Evolutionary conservation across 2,329 filamentous ascomycete genomes (phyloP).

Genomic region (Davidsoniella neocaledoniae): DNA sequence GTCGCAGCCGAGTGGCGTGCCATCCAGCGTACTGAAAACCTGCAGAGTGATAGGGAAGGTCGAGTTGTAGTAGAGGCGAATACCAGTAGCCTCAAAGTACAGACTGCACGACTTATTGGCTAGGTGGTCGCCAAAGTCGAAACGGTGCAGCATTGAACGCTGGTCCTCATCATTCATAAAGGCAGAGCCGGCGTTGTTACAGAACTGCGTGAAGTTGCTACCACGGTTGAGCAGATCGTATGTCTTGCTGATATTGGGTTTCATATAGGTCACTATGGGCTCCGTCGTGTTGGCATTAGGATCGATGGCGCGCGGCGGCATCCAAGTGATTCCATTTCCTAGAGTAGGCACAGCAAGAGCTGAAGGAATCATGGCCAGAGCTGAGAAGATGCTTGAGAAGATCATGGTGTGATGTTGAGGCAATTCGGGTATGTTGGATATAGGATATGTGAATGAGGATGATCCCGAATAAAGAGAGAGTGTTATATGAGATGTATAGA

Average conservation of each 20-base stretch:
- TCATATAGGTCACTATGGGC: background rate
- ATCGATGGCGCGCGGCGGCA: conserved; percentile 15
- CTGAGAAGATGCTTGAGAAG: conserved; percentile 15
- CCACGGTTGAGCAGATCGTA: conserved; percentile 6
- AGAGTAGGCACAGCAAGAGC: conserved; percentile 13
- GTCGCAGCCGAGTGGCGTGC: conserved; percentile 15
- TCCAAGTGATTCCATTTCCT: conserved; percentile 12
- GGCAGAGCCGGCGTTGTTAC: conserved; percentile 1
- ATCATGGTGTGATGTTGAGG: conserved; percentile 14
- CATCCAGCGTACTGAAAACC: conserved; percentile 15
- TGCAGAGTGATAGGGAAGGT: conserved; percentile 17
- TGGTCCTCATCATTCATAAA: conserved; percentile 16
- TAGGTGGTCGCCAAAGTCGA: conserved; percentile 16
- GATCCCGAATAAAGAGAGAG: too few relatives aligned
- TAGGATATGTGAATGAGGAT: background rate
- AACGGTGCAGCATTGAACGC: conserved; percentile 18
- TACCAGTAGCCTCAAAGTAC: conserved; percentile 11
- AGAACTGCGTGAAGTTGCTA: conserved; percentile 4
- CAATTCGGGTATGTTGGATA: background rate
- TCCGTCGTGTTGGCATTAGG: background rate
- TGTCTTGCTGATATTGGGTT: conserved; percentile 10
- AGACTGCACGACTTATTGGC: conserved; percentile 17
- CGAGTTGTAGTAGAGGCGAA: conserved; percentile 15
- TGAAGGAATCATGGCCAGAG: conserved; percentile 14
- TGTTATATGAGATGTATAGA: background rate